These are phyloP conservation scores for Hysterium pulicare DNA, from an alignment of 2,329 filamentous ascomycete genomes.

Conservation along the genomic window DNA sequence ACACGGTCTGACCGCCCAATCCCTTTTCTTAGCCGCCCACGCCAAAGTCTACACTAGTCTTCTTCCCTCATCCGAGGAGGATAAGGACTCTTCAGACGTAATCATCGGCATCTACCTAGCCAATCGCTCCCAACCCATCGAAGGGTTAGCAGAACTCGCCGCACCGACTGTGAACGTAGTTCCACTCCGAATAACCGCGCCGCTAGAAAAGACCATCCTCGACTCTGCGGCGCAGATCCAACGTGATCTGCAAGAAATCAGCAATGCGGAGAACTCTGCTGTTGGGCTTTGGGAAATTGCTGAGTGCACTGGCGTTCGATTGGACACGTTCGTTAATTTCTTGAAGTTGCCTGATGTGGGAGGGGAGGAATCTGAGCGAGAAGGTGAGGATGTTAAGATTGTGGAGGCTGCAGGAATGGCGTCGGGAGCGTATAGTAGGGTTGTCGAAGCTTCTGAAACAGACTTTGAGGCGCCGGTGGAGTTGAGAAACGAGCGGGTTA, in stretches of 20 bases:
- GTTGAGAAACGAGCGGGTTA: conserved; percentile 20
- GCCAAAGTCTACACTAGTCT: conserved; percentile 50
- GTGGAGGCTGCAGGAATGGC: conserved; percentile 13
- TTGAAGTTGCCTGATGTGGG: conserved; percentile 52
- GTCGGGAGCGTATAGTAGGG: conserved; percentile 15
- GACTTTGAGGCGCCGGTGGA: conserved; percentile 15
- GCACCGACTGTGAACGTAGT: conserved; percentile 78
- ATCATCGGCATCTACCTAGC: conserved; percentile 80
- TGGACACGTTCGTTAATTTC: conserved; percentile 81
- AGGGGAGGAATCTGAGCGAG: conserved; percentile 6
- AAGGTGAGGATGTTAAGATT: conserved; percentile 17
- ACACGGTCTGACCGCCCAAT: conserved; percentile 64
- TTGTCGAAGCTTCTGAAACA: conserved; percentile 6
- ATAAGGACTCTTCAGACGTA: conserved; percentile 37
- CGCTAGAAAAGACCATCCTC: conserved; percentile 34
- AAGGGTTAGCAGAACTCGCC: conserved; percentile 48
- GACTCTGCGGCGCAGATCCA: conserved; percentile 62
- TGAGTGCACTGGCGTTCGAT: conserved; percentile 67
- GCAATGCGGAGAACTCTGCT: conserved; percentile 51
- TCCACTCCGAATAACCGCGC: conserved; percentile 59
- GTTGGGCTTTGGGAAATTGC: conserved; percentile 68
- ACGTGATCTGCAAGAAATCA: conserved; percentile 62
- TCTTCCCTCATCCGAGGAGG: conserved; percentile 16
- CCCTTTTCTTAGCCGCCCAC: conserved; percentile 71
- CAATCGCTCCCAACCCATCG: conserved; percentile 60